Evolutionary conservation across 139 green algal species (phyloP).

Genomic region (Chlamydomonas sp.): DNA sequence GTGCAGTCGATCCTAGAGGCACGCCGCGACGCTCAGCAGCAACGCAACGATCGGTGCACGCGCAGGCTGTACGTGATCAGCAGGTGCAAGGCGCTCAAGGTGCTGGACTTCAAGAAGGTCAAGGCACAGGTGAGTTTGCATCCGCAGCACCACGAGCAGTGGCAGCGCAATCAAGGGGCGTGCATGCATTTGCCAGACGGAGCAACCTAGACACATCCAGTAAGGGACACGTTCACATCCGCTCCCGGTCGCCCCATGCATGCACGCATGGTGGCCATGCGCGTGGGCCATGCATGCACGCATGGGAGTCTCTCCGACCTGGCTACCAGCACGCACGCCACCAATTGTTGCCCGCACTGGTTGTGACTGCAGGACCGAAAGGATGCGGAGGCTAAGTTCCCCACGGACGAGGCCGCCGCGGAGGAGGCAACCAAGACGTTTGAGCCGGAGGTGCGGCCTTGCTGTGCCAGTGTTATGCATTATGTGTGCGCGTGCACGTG

Average conservation of each 20-base stretch:
- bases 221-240: too few relatives aligned
- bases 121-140: slow-evolving; percentile 67
- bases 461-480: too few relatives aligned
- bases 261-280: too few relatives aligned
- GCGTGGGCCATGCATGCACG: too few relatives aligned
- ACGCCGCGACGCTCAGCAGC: neutral
- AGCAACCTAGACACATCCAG: too few relatives aligned
- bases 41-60: neutral
- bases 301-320: neutral
- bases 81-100: slow-evolving; percentile 65
- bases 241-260: neutral
- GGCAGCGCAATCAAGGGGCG: too few relatives aligned
- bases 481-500: too few relatives aligned
- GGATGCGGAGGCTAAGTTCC: slow-evolving; percentile 55
- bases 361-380: slow-evolving; percentile 57
- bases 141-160: too few relatives aligned
- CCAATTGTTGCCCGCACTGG: neutral
- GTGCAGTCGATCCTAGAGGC: slow-evolving; percentile 7
- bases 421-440: slow-evolving; percentile 57
- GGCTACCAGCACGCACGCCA: neutral
- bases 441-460: slow-evolving; percentile 61
- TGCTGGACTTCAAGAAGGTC: slow-evolving; percentile 93
- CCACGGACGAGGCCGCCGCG: slow-evolving; percentile 28
- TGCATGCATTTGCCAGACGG: too few relatives aligned
- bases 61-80: slow-evolving; percentile 78